A percentile compares a stretch with the other conserved stretches of the same genome.
Conservation (phyloP, 2,329 filamentous ascomycete species). For the Nemania sp. region DNA sequence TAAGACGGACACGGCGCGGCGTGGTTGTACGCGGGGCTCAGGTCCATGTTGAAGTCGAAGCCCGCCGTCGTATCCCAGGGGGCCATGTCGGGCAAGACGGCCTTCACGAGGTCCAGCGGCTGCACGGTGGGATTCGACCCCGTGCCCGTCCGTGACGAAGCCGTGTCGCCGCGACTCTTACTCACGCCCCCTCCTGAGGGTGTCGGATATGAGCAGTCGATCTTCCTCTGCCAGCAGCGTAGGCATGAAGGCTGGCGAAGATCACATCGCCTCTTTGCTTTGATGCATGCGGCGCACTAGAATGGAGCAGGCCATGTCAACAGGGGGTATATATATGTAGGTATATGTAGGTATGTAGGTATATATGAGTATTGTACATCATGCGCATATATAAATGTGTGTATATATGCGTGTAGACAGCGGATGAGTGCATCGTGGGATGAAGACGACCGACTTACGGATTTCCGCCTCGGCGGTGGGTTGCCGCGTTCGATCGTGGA, state of each 20-base stretch:
- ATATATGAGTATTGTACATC: too few species aligned
- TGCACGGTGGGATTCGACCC: neutral
- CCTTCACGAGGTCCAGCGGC: constrained; percentile 8
- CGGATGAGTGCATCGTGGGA: too few species aligned
- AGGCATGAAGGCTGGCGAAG: constrained; percentile 29
- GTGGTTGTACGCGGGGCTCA: constrained; percentile 5
- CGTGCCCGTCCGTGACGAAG: neutral
- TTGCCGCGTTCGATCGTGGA: constrained; percentile 29
- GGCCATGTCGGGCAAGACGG: neutral
- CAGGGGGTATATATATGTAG: too few species aligned
- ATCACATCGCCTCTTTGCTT: constrained; percentile 29
- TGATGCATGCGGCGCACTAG: constrained; percentile 31
- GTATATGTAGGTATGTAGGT: neutral
- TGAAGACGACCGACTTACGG: constrained; percentile 16
- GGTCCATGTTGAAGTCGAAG: constrained; percentile 25
- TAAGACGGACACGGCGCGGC: constrained; percentile 4
- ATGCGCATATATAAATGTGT: neutral
- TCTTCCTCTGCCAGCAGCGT: constrained; percentile 28
- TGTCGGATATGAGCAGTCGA: constrained; percentile 25
- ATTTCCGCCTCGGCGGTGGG: constrained; percentile 30
- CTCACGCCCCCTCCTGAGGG: neutral
- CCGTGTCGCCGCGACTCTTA: neutral
- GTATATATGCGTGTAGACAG: neutral
- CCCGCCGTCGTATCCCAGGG: constrained; percentile 16
- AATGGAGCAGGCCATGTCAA: neutral